These are phyloP conservation scores for Ilex aquifolium DNA, from an alignment of 257 asterid species.

Conservation along the genomic window DNA sequence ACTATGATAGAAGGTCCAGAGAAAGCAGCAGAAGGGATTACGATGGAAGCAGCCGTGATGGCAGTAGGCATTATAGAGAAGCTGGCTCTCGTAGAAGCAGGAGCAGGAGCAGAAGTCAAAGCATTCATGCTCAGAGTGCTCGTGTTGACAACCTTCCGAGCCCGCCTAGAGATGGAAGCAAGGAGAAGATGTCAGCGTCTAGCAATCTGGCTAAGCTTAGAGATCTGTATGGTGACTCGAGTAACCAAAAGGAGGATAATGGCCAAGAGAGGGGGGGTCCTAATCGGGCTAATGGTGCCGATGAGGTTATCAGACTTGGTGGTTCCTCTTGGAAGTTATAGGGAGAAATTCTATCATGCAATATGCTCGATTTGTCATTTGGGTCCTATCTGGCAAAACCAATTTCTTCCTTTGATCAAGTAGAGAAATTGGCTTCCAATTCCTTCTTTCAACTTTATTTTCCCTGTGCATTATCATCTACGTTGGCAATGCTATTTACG, in stretches of 20 bases:
- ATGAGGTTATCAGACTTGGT: conserved; percentile 92
- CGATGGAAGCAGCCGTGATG: conserved; percentile 49
- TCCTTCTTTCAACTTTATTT: background rate
- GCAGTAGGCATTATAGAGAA: conserved; percentile 28
- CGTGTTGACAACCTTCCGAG: conserved; percentile 35
- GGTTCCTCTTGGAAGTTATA: conserved; percentile 85
- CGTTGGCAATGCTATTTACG: background rate
- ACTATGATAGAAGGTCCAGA: conserved; percentile 41
- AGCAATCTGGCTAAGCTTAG: conserved; percentile 89
- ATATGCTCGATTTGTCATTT: background rate
- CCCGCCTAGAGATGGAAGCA: conserved; percentile 38
- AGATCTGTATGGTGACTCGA: conserved; percentile 75
- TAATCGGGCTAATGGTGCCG: conserved; percentile 52
- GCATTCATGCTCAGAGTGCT: conserved; percentile 34
- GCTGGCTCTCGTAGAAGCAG: conserved; percentile 45
- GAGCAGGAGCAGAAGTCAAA: conserved; percentile 49
- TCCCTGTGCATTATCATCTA: background rate
- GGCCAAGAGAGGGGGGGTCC: conserved; percentile 41
- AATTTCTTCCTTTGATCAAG: background rate
- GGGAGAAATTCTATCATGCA: background rate
- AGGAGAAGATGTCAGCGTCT: conserved; percentile 53
- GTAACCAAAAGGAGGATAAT: conserved; percentile 50
- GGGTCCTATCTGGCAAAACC: background rate
- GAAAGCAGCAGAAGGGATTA: conserved; percentile 58
- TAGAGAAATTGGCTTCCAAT: background rate